Percentiles rank a stretch among this genome's conserved stretches.
These are phyloP conservation scores for Trametes maxima DNA, from an alignment of 768 basidiomycete genomes.

Conservation along the genomic window DNA sequence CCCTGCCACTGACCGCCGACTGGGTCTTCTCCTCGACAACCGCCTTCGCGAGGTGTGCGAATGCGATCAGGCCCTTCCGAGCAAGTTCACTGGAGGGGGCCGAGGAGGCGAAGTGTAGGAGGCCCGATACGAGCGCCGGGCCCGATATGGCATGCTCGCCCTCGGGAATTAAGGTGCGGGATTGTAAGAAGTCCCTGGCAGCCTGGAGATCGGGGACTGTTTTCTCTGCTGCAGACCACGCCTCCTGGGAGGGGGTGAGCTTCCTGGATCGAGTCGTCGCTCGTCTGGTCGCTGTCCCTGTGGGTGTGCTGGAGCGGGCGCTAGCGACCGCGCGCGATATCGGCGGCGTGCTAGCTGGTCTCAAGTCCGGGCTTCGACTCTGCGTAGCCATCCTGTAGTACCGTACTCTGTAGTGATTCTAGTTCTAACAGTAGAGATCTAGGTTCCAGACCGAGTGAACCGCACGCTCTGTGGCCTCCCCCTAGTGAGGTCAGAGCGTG, in stretches of 20 bases:
- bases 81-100: not conserved
- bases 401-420: not conserved
- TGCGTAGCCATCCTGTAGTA: not conserved
- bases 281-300: too few species aligned
- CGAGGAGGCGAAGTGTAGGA: not conserved
- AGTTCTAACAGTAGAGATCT: too few species aligned
- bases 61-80: not conserved
- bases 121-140: slow-evolving; percentile 2
- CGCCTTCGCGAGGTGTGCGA: not conserved
- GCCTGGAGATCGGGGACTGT: not conserved
- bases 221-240: not conserved
- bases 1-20: not conserved
- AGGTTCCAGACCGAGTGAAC: not conserved
- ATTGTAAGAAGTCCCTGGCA: not conserved
- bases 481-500: too few species aligned
- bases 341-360: not conserved
- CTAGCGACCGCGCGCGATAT: not conserved
- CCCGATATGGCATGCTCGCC: not conserved
- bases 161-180: not conserved
- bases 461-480: slow-evolving; percentile 1
- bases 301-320: not conserved
- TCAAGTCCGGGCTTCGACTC: too few species aligned
- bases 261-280: not conserved
- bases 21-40: not conserved
- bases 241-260: not conserved